Percentiles rank a stretch among this genome's conserved stretches.
Evolutionary conservation across 139 green algal species (phyloP).

Genomic region (Tetradesmus lagerheimii): DNA sequence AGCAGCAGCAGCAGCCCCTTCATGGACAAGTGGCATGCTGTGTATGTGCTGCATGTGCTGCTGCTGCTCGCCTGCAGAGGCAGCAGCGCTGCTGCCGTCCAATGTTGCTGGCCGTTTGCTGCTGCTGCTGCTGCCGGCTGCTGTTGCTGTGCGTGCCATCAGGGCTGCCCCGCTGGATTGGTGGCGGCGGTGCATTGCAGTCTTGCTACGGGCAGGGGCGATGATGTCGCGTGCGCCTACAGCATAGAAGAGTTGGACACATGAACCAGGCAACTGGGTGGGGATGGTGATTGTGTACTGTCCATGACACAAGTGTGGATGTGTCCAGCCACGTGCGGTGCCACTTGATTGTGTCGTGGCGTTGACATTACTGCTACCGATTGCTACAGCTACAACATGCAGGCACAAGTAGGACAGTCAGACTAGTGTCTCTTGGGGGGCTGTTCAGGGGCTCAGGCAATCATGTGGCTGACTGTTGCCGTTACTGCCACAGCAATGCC

Average conservation of each 20-base stretch:
- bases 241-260: not conserved
- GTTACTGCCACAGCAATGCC: too few species aligned
- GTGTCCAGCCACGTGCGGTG: too few species aligned
- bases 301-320: not conserved
- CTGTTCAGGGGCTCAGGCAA: too few species aligned
- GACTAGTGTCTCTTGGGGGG: too few species aligned
- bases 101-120: not conserved
- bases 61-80: not conserved
- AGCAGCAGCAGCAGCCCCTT: conserved; percentile 10
- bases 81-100: conserved; percentile 30
- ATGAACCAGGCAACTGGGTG: not conserved
- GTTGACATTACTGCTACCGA: too few species aligned
- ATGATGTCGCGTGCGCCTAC: conserved; percentile 9
- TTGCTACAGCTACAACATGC: too few species aligned
- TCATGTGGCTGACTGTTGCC: too few species aligned
- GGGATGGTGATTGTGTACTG: too few species aligned
- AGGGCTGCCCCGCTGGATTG: conserved; percentile 38
- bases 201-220: not conserved
- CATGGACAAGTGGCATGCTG: conserved; percentile 23
- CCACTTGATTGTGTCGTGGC: too few species aligned
- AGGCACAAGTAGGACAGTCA: too few species aligned
- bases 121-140: conserved; percentile 38
- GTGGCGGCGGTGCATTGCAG: conserved; percentile 19
- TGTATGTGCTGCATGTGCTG: conserved; percentile 33
- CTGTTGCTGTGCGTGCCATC: not conserved